These are phyloP conservation scores for Neophaeococcomyces aloes DNA, from an alignment of 2,329 filamentous ascomycete genomes.

Conservation along the genomic window DNA sequence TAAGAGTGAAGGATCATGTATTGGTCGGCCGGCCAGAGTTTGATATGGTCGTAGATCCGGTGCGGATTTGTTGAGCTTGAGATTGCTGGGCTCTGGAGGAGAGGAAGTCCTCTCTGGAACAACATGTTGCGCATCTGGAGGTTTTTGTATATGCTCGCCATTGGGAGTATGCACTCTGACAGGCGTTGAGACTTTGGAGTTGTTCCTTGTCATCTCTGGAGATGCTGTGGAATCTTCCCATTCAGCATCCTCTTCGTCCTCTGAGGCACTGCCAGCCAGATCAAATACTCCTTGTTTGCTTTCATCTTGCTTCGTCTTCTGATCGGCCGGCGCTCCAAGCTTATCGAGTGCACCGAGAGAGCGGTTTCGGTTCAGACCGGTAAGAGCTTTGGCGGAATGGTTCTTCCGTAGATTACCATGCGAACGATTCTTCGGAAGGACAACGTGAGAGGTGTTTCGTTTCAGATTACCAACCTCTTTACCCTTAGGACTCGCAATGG, in stretches of 20 bases:
- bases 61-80: conserved; percentile 16
- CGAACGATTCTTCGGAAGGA: conserved; percentile 25
- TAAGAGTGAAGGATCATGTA: conserved; percentile 17
- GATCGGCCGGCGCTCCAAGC: conserved; percentile 19
- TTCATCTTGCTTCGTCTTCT: conserved; percentile 25
- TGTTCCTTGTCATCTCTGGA: conserved; percentile 37
- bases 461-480: conserved; percentile 24
- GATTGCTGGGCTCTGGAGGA: conserved; percentile 11
- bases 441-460: conserved; percentile 32
- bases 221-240: conserved; percentile 40
- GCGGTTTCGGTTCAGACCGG: conserved; percentile 25
- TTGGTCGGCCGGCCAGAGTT: conserved; percentile 3
- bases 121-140: conserved; percentile 2
- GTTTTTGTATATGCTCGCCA: conserved; percentile 5
- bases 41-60: conserved; percentile 14
- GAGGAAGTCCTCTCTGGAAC: conserved; percentile 12
- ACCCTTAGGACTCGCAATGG: conserved; percentile 31
- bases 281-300: conserved; percentile 40
- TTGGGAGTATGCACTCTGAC: conserved; percentile 15
- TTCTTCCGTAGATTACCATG: conserved; percentile 36
- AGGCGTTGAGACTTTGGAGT: conserved; percentile 27
- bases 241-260: conserved; percentile 33
- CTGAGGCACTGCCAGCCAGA: conserved; percentile 31
- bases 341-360: conserved; percentile 32
- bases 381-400: conserved; percentile 33